These are phyloP conservation scores for Beauveria varroae DNA, from an alignment of 2,329 filamentous ascomycete genomes.

Conservation along the genomic window DNA sequence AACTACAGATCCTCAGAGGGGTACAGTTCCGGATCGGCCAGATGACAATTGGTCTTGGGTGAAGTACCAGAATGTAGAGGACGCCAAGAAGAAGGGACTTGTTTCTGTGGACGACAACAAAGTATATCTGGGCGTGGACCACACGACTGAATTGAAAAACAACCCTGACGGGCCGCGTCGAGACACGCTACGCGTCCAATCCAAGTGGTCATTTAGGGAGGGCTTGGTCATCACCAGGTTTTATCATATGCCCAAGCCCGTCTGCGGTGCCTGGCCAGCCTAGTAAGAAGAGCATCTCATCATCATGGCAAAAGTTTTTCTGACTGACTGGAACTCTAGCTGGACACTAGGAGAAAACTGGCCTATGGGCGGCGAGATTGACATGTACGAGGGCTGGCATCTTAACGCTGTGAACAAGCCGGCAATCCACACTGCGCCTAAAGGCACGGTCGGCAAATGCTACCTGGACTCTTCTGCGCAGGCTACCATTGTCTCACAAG, in stretches of 20 bases:
- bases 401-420: slow-evolving; percentile 41
- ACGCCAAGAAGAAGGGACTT: slow-evolving; percentile 24
- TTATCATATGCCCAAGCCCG: slow-evolving; percentile 53
- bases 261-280: slow-evolving; percentile 64
- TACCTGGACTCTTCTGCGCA: slow-evolving; percentile 12
- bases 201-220: slow-evolving; percentile 49
- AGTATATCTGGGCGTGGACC: slow-evolving; percentile 28
- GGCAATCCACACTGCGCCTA: slow-evolving; percentile 22
- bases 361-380: slow-evolving; percentile 46
- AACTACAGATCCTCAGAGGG: background rate
- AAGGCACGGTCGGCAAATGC: slow-evolving; percentile 19
- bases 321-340: slow-evolving; percentile 12
- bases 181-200: slow-evolving; percentile 53
- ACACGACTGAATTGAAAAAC: background rate
- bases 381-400: slow-evolving; percentile 59
- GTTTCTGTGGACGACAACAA: slow-evolving; percentile 20
- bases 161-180: too few relatives aligned
- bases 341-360: slow-evolving; percentile 42
- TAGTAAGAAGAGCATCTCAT: slow-evolving; percentile 30
- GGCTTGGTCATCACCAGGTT: slow-evolving; percentile 62
- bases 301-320: background rate
- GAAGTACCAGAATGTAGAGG: slow-evolving; percentile 31
- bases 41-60: slow-evolving; percentile 21
- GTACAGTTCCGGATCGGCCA: too few relatives aligned
- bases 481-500: too few relatives aligned